Evolutionary conservation across 176 grass and related monocot genomes (phyloP), one percentile per base, ranked within the genome.

Genomic region (Chrysopogon serrulatus): DNA sequence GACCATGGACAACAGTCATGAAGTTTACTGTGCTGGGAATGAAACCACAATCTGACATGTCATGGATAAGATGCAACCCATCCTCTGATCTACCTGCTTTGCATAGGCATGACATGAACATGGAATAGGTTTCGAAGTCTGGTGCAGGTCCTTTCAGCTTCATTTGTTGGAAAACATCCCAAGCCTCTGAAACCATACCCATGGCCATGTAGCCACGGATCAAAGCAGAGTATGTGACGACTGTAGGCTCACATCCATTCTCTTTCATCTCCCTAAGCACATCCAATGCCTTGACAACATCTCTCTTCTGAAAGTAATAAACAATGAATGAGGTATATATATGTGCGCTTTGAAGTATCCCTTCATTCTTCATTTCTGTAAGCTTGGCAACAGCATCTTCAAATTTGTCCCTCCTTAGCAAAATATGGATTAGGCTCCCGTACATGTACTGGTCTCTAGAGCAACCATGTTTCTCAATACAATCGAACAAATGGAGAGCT

Each of bases 31-130:
- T 2, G 37, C 95, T 98, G 12, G 95, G 92, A 85, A 91, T 93
- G 62, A 98, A 91, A 76, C 88, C 87, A 71, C 40, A 42, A 42
- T 87, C 76, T n/a, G 91, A 70, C 92, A 98, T 98, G 28, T 93
- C 90, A 47, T 82, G 81, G 41, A 98, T 83, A 47, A 98, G 65
- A 53, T 71, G 16, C 73, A 95, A 60, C 44, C 73, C 95, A 33
- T 93, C 85, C 74, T 98, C 88, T 21, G 95, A 93, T 86, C 82
- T 90, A 30, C 92, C 87, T 15, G 68, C 85, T 72, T 93, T 90
- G 85, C 92, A 98, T 6, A 98, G 88, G 84, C 88, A 98, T 37
- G 41, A 73, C 21, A 98, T 95, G 80, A 98, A 95, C 92, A 91
- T 93, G 7, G 95, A 95, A 59, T 98, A 98, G 33, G 92, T 95